These are phyloP conservation scores for Tuber melanosporum DNA, from an alignment of 495 filamentous ascomycete genomes.

Conservation along the genomic window DNA sequence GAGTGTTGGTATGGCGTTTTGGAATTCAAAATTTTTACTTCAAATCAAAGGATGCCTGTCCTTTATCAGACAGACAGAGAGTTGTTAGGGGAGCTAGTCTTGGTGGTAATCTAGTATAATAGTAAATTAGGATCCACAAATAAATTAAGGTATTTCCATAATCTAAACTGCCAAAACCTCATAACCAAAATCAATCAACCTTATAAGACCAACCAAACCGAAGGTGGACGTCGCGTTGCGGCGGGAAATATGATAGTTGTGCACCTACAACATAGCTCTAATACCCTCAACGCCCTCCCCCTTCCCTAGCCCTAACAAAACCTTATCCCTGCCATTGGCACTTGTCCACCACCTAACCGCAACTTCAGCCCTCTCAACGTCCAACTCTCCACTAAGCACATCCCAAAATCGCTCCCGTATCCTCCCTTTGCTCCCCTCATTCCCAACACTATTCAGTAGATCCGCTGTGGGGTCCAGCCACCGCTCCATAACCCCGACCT, in stretches of 20 bases:
- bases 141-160: neutral
- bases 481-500: slow-evolving; percentile 62
- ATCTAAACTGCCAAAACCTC: neutral
- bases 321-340: slow-evolving; percentile 58
- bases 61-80: neutral
- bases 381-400: slow-evolving; percentile 80
- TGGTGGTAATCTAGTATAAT: neutral
- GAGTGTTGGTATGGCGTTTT: neutral
- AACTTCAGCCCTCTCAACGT: slow-evolving; percentile 72
- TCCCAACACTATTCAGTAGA: slow-evolving; percentile 57
- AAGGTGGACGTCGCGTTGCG: no score
- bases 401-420: slow-evolving; percentile 79
- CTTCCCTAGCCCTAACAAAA: slow-evolving; percentile 51
- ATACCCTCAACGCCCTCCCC: slow-evolving; percentile 29
- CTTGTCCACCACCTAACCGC: slow-evolving; percentile 86
- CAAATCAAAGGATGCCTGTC: neutral
- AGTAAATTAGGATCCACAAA: neutral
- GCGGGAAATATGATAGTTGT: neutral
- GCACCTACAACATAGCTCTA: slow-evolving; percentile 26
- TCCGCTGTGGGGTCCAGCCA: slow-evolving; percentile 68
- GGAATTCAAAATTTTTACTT: neutral
- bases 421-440: slow-evolving; percentile 56
- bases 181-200: neutral
- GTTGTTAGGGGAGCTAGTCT: neutral
- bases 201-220: neutral